Conservation (phyloP, 1,139 yeast genomes). For the Hyphopichia pseudoburtonii region DNA sequence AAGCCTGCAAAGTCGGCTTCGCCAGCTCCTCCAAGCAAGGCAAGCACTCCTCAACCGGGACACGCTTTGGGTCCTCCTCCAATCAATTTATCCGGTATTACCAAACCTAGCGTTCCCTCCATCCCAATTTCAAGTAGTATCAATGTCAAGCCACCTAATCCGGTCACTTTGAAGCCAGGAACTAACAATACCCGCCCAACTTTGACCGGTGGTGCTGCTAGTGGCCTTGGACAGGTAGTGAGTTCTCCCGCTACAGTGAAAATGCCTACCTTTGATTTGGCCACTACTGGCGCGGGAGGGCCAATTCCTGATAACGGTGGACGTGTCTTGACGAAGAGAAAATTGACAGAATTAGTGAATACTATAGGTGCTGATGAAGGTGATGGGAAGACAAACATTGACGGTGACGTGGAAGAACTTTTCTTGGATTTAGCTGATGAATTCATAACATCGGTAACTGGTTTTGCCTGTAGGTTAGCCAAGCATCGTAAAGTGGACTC, state of each 20-base stretch:
- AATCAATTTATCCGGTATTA: conserved; percentile 41
- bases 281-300: conserved; percentile 37
- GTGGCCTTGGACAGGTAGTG: conserved; percentile 57
- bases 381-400: conserved; percentile 86
- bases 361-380: conserved; percentile 83
- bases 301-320: conserved; percentile 56
- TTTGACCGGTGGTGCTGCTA: conserved; percentile 81
- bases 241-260: conserved; percentile 74
- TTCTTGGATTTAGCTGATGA: conserved; percentile 93
- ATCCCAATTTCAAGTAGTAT: conserved; percentile 72
- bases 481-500: conserved; percentile 91
- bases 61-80: conserved; percentile 12
- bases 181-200: conserved; percentile 65
- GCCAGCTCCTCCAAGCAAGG: conserved; percentile 4
- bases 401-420: conserved; percentile 93
- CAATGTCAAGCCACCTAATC: conserved; percentile 61
- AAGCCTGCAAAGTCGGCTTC: conserved; percentile 5
- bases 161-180: conserved; percentile 54
- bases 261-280: conserved; percentile 80
- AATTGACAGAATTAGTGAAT: conserved; percentile 79
- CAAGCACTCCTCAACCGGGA: conserved; percentile 2
- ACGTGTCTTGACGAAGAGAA: conserved; percentile 83
- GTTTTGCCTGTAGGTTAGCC: conserved; percentile 92
- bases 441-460: conserved; percentile 84
- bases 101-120: conserved; percentile 68